Conservation (phyloP, 2,329 filamentous ascomycete genomes). For the Pseudomassariella vexata region DNA sequence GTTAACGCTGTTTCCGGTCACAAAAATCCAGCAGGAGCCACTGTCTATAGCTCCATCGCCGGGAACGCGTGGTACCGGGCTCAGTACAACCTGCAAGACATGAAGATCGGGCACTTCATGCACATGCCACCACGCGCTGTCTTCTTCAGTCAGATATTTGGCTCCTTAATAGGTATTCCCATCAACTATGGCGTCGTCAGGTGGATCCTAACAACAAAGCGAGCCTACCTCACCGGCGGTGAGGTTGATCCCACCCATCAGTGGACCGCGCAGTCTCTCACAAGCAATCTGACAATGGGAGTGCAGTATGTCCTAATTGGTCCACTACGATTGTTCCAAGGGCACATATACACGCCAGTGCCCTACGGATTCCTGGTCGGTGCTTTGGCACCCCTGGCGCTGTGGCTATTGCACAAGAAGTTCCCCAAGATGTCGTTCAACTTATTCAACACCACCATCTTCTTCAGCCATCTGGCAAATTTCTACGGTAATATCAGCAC, state of each 20-base stretch:
- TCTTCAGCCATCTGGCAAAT: slow-evolving; percentile 47
- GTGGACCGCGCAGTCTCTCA: slow-evolving; percentile 53
- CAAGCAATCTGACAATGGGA: slow-evolving; percentile 45
- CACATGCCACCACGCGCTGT: slow-evolving; percentile 53
- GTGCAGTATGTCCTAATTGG: slow-evolving; percentile 57
- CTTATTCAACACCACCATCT: slow-evolving; percentile 57
- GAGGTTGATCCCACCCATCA: slow-evolving; percentile 50
- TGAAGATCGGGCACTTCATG: slow-evolving; percentile 61
- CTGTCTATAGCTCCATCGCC: slow-evolving; percentile 51
- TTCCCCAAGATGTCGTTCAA: slow-evolving; percentile 50
- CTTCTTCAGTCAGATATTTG: slow-evolving; percentile 57
- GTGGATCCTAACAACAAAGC: slow-evolving; percentile 53
- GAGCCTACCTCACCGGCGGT: slow-evolving; percentile 45
- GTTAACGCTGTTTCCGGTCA: slow-evolving; percentile 42
- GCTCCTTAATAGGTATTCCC: slow-evolving; percentile 51
- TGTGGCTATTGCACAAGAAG: slow-evolving; percentile 44
- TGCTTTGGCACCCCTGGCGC: slow-evolving; percentile 34
- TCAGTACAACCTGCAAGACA: slow-evolving; percentile 54
- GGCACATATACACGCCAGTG: slow-evolving; percentile 39
- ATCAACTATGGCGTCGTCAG: slow-evolving; percentile 57
- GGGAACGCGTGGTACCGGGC: slow-evolving; percentile 57
- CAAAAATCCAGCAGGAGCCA: slow-evolving; percentile 53
- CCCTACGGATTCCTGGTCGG: slow-evolving; percentile 50
- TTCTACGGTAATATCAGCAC: slow-evolving; percentile 60
- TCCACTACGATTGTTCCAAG: slow-evolving; percentile 41